phyloP scores from a whole-genome alignment of 768 basidiomycete genomes.

The Phanerochaete carnosa region DNA sequence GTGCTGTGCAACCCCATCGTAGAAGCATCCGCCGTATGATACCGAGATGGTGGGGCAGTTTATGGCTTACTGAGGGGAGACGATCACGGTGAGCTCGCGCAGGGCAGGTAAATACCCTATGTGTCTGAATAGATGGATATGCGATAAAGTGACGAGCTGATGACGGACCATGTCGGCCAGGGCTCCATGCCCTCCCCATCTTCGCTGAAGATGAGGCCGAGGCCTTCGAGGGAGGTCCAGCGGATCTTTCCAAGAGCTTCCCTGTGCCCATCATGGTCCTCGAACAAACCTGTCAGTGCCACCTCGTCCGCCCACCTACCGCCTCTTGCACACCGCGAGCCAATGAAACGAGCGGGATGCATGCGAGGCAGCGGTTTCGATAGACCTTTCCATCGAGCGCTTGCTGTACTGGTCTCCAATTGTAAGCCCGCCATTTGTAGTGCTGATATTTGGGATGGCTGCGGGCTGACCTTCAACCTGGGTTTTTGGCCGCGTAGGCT shows the following conservation, averaged over 20 bases:
- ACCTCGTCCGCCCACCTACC: background rate
- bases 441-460: background rate
- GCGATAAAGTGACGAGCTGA: background rate
- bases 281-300: background rate
- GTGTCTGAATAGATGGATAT: background rate
- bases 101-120: background rate
- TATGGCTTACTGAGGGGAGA: background rate
- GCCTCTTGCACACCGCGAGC: background rate
- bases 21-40: background rate
- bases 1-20: background rate
- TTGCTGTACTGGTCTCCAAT: background rate
- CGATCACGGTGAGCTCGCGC: background rate
- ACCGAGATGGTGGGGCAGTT: background rate
- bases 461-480: background rate
- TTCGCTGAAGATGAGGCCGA: background rate
- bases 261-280: background rate
- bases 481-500: background rate
- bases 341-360: background rate
- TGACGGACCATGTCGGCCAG: background rate
- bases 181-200: background rate
- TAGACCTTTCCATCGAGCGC: background rate
- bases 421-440: background rate
- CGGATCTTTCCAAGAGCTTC: slow-evolving; percentile 4
- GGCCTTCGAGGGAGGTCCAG: background rate
- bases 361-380: background rate